phyloP scores from a whole-genome alignment of 2,329 filamentous ascomycete genomes.

The Metarhizium humberi region DNA sequence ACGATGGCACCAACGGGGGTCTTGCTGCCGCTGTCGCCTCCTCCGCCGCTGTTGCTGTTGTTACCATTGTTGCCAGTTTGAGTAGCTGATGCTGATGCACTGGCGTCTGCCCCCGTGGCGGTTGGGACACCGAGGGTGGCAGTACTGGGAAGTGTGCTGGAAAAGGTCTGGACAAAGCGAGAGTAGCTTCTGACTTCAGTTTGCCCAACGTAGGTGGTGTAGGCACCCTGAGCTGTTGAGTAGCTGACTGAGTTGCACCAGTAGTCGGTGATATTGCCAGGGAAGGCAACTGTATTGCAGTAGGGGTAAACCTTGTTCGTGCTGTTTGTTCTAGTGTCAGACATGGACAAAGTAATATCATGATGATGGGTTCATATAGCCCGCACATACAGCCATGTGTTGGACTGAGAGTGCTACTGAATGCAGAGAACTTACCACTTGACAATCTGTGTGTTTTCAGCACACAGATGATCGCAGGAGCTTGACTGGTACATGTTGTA shows the following conservation, averaged over 20 bases:
- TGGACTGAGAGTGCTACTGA: neutral
- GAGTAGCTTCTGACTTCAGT: constrained; percentile 5
- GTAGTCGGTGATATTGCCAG: constrained; percentile 31
- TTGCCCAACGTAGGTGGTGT: constrained; percentile 33
- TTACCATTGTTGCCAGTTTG: neutral
- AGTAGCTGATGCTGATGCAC: neutral
- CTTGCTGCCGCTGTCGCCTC: constrained; percentile 3
- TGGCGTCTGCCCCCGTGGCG: neutral
- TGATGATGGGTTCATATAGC: no score
- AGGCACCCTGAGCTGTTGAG: constrained; percentile 24
- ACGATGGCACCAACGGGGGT: constrained; percentile 26
- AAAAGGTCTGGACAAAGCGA: neutral
- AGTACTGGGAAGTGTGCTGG: neutral
- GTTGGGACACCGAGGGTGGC: neutral
- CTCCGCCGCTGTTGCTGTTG: neutral
- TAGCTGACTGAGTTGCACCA: constrained; percentile 29
- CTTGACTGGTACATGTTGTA: constrained; percentile 24
- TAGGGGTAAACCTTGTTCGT: constrained; percentile 25
- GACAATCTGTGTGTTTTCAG: constrained; percentile 28
- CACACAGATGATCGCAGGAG: constrained; percentile 30
- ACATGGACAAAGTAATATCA: neutral
- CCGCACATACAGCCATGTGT: neutral
- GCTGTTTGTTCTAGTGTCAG: constrained; percentile 16
- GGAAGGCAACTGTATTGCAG: constrained; percentile 37
- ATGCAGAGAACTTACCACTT: constrained; percentile 32